Conservation (phyloP, 345 rosid species). For the Rhodomyrtus tomentosa region DNA sequence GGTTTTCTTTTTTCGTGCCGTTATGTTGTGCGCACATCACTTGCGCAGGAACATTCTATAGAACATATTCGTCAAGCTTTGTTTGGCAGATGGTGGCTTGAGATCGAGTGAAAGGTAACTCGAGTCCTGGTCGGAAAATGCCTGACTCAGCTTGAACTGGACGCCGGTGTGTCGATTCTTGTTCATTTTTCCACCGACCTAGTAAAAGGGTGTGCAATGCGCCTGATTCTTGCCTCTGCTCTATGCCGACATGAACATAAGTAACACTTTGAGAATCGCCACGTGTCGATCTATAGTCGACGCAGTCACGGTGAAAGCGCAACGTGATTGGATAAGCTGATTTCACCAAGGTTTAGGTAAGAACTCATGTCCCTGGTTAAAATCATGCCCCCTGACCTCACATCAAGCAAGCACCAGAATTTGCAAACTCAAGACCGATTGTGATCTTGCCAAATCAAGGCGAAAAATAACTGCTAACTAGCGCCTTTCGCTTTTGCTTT, state of each 20-base stretch:
- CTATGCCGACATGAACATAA: neutral
- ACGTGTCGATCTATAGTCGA: neutral
- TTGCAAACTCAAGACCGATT: neutral
- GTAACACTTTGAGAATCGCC: neutral
- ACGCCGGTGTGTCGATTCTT: neutral
- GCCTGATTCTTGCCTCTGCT: neutral
- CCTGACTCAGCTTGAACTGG: neutral
- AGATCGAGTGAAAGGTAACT: neutral
- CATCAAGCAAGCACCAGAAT: neutral
- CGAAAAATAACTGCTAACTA: neutral
- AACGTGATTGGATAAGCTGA: neutral
- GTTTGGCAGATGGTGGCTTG: neutral
- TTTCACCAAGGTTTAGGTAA: neutral
- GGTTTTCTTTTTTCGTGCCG: slow-evolving; percentile 13
- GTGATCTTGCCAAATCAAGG: neutral
- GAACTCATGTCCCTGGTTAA: neutral
- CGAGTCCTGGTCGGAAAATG: neutral
- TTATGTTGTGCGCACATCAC: slow-evolving; percentile 12
- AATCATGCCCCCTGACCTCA: neutral
- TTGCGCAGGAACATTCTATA: slow-evolving; percentile 38
- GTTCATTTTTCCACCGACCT: neutral
- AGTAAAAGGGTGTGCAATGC: neutral
- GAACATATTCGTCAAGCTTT: slow-evolving; percentile 10
- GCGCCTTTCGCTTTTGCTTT: neutral
- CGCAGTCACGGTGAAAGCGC: neutral